Conservation (phyloP, 2,329 filamentous ascomycete species). For the Atkinsonella texensis region DNA sequence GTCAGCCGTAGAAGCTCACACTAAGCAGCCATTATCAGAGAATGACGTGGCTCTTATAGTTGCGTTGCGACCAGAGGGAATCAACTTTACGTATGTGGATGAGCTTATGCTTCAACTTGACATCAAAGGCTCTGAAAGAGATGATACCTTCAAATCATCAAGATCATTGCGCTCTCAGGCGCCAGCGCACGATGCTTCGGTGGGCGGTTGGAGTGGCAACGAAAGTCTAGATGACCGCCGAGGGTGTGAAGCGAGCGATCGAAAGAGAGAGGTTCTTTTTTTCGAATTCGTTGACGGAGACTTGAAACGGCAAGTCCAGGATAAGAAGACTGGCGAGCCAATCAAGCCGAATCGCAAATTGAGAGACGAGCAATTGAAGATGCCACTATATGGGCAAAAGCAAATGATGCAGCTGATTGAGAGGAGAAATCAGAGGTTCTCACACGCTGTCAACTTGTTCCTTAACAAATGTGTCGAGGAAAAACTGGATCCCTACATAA, state of each 20-base stretch:
- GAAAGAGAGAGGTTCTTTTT: slow-evolving; percentile 58
- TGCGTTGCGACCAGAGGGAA: slow-evolving; percentile 61
- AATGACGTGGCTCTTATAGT: slow-evolving; percentile 77
- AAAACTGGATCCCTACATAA: slow-evolving; percentile 53
- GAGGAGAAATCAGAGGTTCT: slow-evolving; percentile 77
- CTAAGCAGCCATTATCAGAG: slow-evolving; percentile 54
- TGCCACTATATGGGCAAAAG: slow-evolving; percentile 87
- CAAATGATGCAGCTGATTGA: slow-evolving; percentile 84
- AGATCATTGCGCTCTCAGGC: slow-evolving; percentile 36
- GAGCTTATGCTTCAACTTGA: slow-evolving; percentile 74
- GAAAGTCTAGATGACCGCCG: slow-evolving; percentile 26
- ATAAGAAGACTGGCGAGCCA: slow-evolving; percentile 62
- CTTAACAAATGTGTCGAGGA: slow-evolving; percentile 59
- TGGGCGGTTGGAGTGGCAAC: slow-evolving; percentile 41
- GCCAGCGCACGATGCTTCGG: slow-evolving; percentile 41
- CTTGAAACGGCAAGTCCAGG: slow-evolving; percentile 64
- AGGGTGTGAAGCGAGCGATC: slow-evolving; percentile 10
- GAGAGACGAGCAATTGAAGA: slow-evolving; percentile 69
- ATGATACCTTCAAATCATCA: slow-evolving; percentile 46
- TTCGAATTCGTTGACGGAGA: slow-evolving; percentile 93
- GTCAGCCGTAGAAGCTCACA: slow-evolving; percentile 72
- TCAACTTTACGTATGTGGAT: slow-evolving; percentile 80
- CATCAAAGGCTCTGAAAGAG: slow-evolving; percentile 52
- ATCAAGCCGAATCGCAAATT: slow-evolving; percentile 55
- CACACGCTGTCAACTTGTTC: slow-evolving; percentile 63